Evolutionary conservation across 2,329 filamentous ascomycete genomes (phyloP).

Genomic region (Herpomyces periplanetae): DNA sequence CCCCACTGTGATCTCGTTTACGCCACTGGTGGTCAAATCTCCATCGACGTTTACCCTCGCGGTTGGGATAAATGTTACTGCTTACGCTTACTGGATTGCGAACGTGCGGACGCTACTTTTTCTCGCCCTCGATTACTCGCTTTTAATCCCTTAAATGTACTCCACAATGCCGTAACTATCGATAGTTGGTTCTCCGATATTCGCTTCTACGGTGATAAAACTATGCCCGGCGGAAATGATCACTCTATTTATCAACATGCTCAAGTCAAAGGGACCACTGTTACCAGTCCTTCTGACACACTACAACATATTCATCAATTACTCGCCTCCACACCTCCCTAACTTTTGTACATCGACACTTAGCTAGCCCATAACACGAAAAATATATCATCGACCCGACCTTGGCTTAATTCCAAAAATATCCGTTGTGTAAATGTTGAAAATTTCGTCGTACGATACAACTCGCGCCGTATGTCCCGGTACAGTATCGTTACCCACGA

Average conservation of each 20-base stretch:
- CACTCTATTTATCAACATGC: conserved; percentile 60
- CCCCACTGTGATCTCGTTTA: conserved; percentile 19
- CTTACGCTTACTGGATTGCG: too few species aligned
- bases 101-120: conserved; percentile 47
- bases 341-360: too few species aligned
- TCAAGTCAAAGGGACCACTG: conserved; percentile 48
- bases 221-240: conserved; percentile 59
- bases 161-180: conserved; percentile 14
- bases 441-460: too few species aligned
- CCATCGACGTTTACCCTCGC: conserved; percentile 79
- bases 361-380: too few species aligned
- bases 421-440: too few species aligned
- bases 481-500: too few species aligned
- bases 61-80: conserved; percentile 99
- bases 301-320: too few species aligned
- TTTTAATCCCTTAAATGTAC: too few species aligned
- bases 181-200: conserved; percentile 70
- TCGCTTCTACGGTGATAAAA: conserved; percentile 97
- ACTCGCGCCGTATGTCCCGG: too few species aligned
- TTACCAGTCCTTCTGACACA: conserved; percentile 50
- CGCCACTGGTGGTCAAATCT: conserved; percentile 87
- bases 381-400: too few species aligned
- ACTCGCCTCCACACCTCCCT: too few species aligned
- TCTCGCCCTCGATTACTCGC: conserved; percentile 17
- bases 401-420: too few species aligned